These are phyloP conservation scores for Pichia ethanolica DNA, from an alignment of 805 yeast genomes.

Conservation along the genomic window DNA sequence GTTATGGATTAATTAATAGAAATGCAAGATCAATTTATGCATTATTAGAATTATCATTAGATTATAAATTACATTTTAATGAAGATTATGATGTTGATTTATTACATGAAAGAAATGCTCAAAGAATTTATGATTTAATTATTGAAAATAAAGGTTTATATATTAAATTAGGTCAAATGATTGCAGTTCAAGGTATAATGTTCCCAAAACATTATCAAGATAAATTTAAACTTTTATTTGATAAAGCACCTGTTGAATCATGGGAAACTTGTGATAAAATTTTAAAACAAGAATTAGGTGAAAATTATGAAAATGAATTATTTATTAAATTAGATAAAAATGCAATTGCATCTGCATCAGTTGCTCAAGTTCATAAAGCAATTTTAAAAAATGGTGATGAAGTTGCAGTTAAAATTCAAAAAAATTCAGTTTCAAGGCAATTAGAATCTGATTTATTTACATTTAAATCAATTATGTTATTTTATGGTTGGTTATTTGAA, in stretches of 20 bases:
- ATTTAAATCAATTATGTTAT: conserved; percentile 42
- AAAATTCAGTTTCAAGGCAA: conserved; percentile 53
- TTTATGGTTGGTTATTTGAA: conserved; percentile 53
- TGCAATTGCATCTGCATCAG: conserved; percentile 70
- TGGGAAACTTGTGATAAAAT: conserved; percentile 41
- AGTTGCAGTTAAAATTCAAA: conserved; percentile 66
- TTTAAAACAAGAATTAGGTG: conserved; percentile 36
- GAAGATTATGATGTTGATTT: conserved; percentile 40
- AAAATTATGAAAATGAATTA: conserved; percentile 29
- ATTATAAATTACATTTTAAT: conserved; percentile 49
- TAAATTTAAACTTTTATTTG: conserved; percentile 51
- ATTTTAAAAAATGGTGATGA: conserved; percentile 36
- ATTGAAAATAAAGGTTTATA: conserved; percentile 51
- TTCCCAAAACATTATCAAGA: conserved; percentile 60
- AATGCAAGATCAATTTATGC: conserved; percentile 44
- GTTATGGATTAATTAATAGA: conserved; percentile 46
- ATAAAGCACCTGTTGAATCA: conserved; percentile 55
- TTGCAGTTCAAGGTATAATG: conserved; percentile 66
- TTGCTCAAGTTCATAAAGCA: conserved; percentile 65
- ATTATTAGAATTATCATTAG: conserved; percentile 45
- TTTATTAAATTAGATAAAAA: conserved; percentile 42
- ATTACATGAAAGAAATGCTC: conserved; percentile 54
- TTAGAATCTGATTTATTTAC: conserved; percentile 53
- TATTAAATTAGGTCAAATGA: conserved; percentile 71
- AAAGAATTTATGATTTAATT: conserved; percentile 38